Evolutionary conservation across 371 early-diverging fungal genomes (phyloP).

Genomic region (Circinella umbellata): DNA sequence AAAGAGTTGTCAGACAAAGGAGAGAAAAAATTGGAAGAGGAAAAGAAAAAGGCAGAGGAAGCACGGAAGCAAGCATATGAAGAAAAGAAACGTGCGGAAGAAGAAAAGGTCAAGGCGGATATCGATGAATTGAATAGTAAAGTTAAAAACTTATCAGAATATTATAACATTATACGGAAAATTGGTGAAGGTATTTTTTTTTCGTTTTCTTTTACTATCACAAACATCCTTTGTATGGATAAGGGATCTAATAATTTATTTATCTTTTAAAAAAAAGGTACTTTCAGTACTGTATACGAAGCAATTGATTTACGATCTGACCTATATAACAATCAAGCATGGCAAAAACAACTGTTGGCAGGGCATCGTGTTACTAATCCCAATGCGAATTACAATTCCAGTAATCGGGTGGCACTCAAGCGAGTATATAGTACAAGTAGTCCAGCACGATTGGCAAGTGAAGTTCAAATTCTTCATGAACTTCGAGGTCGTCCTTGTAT

Average conservation of each 20-base stretch:
- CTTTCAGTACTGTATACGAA: constrained; percentile 97
- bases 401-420: constrained; percentile 85
- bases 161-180: constrained; percentile 72
- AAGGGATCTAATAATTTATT: no score
- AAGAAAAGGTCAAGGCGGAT: constrained; percentile 9
- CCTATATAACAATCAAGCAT: constrained; percentile 68
- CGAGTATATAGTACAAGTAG: constrained; percentile 88
- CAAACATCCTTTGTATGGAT: no score
- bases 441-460: constrained; percentile 87
- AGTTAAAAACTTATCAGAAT: constrained; percentile 57
- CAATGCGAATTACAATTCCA: constrained; percentile 12
- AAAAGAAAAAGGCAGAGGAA: background rate
- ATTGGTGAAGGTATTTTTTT: constrained; percentile 72
- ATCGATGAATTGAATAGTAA: constrained; percentile 49
- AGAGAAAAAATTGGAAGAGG: background rate
- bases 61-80: background rate
- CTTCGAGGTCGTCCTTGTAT: constrained; percentile 68
- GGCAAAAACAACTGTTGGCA: constrained; percentile 42
- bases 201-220: no score
- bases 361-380: constrained; percentile 16
- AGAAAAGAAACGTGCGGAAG: constrained; percentile 10
- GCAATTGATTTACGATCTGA: constrained; percentile 81
- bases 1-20: background rate
- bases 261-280: constrained; percentile 51
- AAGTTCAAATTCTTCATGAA: constrained; percentile 82